Conservation (phyloP, 2,329 filamentous ascomycete species). For the Colletotrichum tropicicola region DNA sequence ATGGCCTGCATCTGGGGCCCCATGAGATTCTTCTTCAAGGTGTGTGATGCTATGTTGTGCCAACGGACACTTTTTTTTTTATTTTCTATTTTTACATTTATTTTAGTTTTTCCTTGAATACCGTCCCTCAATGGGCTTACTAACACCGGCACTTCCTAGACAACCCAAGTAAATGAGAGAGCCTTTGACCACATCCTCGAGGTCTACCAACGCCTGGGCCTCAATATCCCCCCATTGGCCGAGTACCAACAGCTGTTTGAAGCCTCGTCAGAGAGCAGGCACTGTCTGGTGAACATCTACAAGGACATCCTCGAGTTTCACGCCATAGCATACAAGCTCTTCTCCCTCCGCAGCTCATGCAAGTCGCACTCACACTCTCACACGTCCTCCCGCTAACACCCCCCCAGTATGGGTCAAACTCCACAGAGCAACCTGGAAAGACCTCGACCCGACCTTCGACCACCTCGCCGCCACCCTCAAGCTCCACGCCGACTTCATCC, state of each 20-base stretch:
- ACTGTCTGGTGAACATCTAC: conserved; percentile 18
- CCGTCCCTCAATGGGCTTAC: not conserved
- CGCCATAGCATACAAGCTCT: conserved; percentile 3
- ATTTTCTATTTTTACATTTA: no score
- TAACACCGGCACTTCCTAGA: not conserved
- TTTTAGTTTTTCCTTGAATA: no score
- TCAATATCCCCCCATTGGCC: not conserved
- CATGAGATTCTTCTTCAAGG: conserved; percentile 35
- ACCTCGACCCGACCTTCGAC: conserved; percentile 2
- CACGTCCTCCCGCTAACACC: not conserved
- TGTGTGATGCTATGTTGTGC: not conserved
- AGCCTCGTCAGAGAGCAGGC: not conserved
- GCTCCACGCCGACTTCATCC: not conserved
- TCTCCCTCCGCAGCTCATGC: conserved; percentile 14
- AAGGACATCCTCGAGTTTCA: conserved; percentile 19
- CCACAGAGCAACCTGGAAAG: conserved; percentile 21
- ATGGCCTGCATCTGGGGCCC: conserved; percentile 41
- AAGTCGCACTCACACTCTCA: not conserved
- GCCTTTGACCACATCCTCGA: conserved; percentile 30
- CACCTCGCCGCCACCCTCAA: not conserved
- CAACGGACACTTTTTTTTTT: no score
- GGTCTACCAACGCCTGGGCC: conserved; percentile 19
- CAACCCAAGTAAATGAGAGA: conserved; percentile 11
- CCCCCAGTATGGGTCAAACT: conserved; percentile 17
- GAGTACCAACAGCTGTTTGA: conserved; percentile 1